Conservation (phyloP, 2,329 filamentous ascomycete genomes). For the Hypoxylon sp. region DNA sequence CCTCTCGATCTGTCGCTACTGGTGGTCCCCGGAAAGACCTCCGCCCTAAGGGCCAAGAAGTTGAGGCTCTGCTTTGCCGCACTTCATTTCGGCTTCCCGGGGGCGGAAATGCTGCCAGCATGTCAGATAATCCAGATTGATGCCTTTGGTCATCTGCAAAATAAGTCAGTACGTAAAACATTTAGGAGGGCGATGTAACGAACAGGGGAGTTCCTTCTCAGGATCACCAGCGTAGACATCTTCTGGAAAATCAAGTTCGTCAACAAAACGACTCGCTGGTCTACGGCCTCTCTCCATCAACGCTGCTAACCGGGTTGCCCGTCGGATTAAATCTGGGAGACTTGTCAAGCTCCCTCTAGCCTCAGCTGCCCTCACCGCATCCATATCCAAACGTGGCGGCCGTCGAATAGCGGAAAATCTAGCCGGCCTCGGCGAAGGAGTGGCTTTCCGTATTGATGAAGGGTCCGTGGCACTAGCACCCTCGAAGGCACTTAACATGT, state of each 20-base stretch:
- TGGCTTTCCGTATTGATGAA: conserved; percentile 49
- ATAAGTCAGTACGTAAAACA: conserved; percentile 35
- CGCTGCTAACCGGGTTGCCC: conserved; percentile 86
- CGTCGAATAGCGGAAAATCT: conserved; percentile 69
- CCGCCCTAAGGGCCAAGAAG: conserved; percentile 63
- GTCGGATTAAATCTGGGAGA: conserved; percentile 87
- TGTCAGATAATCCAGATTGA: conserved; percentile 70
- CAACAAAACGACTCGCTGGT: conserved; percentile 71
- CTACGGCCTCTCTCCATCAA: conserved; percentile 86
- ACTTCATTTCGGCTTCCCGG: conserved; percentile 62
- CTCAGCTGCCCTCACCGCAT: conserved; percentile 84
- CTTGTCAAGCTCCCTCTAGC: conserved; percentile 91
- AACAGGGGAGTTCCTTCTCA: conserved; percentile 59
- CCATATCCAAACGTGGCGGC: conserved; percentile 84
- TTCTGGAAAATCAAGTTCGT: conserved; percentile 66
- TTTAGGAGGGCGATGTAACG: conserved; percentile 37
- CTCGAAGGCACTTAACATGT: conserved; percentile 65
- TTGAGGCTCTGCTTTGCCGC: conserved; percentile 61
- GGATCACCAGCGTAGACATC: conserved; percentile 57
- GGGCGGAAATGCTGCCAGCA: conserved; percentile 75
- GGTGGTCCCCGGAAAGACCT: conserved; percentile 46
- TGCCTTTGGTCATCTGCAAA: conserved; percentile 57
- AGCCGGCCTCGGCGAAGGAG: conserved; percentile 53
- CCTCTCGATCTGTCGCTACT: conserved; percentile 17
- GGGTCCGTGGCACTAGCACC: conserved; percentile 62